These are phyloP conservation scores for Phtheirospermum japonicum DNA, from an alignment of 257 asterid genomes.

Conservation along the genomic window DNA sequence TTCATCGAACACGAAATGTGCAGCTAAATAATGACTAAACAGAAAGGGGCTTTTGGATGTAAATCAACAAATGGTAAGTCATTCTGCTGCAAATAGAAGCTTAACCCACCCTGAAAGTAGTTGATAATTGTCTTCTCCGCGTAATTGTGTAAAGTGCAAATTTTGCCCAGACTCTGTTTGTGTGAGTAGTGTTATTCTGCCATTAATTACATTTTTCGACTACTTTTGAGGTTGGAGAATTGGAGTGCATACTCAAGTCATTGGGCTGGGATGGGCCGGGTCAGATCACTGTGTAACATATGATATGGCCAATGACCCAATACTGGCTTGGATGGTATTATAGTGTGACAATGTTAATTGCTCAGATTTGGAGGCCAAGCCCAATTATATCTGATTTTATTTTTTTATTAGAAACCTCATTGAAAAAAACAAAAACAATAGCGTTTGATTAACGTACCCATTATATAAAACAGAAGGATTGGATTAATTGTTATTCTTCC, in stretches of 20 bases:
- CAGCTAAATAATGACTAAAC: background rate
- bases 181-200: background rate
- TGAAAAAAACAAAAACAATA: too few relatives aligned
- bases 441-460: too few relatives aligned
- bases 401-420: too few relatives aligned
- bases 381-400: too few relatives aligned
- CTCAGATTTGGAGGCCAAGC: too few relatives aligned
- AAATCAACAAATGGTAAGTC: background rate
- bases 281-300: background rate
- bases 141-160: background rate
- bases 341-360: too few relatives aligned
- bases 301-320: too few relatives aligned
- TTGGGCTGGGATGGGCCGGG: background rate
- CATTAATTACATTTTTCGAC: background rate
- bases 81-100: background rate
- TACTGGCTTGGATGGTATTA: too few relatives aligned
- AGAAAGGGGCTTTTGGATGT: background rate
- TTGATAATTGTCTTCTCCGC: background rate
- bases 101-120: background rate
- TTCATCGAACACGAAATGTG: conserved; percentile 28
- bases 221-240: background rate
- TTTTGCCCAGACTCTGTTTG: too few relatives aligned
- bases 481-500: too few relatives aligned
- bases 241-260: background rate
- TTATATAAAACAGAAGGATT: too few relatives aligned